Evolutionary conservation across 371 early-diverging fungal genomes (phyloP).

Genomic region (Mucor racemosus): DNA sequence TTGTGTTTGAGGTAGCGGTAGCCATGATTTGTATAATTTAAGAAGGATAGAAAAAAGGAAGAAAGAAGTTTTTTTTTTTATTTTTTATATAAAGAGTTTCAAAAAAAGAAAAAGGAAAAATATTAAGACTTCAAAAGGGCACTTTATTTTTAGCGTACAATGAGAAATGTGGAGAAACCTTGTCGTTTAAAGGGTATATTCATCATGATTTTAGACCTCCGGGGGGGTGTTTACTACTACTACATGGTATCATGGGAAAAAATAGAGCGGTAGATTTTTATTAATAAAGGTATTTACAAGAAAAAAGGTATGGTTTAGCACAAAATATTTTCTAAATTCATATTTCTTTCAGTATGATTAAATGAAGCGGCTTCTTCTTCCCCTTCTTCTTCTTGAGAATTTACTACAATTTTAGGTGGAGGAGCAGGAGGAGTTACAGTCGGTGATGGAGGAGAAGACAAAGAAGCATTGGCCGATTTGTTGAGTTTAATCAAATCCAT

Average conservation of each 20-base stretch:
- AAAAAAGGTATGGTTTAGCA: constrained; percentile 13
- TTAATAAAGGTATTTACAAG: neutral
- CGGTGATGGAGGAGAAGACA: neutral
- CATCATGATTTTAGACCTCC: neutral
- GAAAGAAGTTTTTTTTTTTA: neutral
- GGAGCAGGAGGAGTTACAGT: neutral
- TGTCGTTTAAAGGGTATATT: neutral
- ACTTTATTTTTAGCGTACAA: neutral
- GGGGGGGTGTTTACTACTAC: neutral
- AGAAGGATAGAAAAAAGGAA: neutral
- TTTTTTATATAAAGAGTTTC: neutral
- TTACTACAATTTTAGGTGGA: neutral
- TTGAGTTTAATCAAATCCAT: constrained; percentile 23
- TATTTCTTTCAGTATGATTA: constrained; percentile 19
- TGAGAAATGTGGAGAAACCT: neutral
- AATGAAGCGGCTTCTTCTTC: neutral
- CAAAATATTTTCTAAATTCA: constrained; percentile 31
- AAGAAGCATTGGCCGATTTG: neutral
- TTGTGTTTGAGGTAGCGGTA: neutral
- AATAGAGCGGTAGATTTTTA: neutral
- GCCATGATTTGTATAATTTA: neutral
- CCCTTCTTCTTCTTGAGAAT: neutral
- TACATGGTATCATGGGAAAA: constrained; percentile 1
- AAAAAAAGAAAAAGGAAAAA: neutral
- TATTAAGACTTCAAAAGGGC: neutral